Evolutionary conservation across 148 eudicot species (phyloP).

Genomic region (Silene latifolia): DNA sequence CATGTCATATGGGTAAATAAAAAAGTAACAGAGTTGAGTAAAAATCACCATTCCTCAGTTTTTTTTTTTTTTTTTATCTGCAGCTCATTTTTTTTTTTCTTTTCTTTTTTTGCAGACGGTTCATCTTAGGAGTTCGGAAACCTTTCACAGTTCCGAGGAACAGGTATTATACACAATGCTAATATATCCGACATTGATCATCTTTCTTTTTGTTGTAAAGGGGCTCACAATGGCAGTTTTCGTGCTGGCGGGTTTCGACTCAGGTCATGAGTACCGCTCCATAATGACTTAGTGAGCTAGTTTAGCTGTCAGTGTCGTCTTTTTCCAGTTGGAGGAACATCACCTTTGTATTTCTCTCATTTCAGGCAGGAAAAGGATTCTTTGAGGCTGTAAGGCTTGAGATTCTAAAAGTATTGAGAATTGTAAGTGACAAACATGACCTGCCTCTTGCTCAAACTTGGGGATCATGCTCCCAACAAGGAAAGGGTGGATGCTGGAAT

Average conservation of each 20-base stretch:
- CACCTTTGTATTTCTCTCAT: conserved; percentile 1
- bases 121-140: conserved; percentile 62
- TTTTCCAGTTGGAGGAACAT: not conserved
- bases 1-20: not conserved
- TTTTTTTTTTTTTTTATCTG: no score
- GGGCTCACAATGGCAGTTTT: not conserved
- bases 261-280: not conserved
- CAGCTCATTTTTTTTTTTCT: conserved; percentile 7
- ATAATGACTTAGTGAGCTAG: not conserved
- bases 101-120: conserved; percentile 50
- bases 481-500: conserved; percentile 45
- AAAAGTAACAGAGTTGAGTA: not conserved
- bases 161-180: conserved; percentile 36
- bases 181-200: not conserved
- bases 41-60: not conserved
- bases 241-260: not conserved
- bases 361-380: conserved; percentile 47
- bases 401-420: conserved; percentile 38
- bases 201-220: not conserved
- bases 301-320: not conserved
- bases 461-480: conserved; percentile 55
- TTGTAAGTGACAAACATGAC: conserved; percentile 42
- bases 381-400: conserved; percentile 35
- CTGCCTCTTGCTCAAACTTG: conserved; percentile 76
- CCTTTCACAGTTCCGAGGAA: conserved; percentile 32